Conservation (phyloP, 2,329 filamentous ascomycete species). For the Colletotrichum scovillei region DNA sequence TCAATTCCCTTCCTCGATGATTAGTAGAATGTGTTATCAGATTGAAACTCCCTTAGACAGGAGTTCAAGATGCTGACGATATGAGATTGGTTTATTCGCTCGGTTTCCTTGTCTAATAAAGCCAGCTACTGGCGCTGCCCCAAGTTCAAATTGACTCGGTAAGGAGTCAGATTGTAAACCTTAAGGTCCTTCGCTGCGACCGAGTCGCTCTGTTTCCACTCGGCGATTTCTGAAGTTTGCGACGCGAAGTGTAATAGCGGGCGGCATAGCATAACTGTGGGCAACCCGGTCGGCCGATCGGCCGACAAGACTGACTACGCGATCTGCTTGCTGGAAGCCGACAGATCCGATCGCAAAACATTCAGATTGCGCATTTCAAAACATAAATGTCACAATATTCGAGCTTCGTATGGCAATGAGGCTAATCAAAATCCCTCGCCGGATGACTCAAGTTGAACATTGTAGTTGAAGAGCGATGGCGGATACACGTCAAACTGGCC, state of each 20-base stretch:
- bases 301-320: background rate
- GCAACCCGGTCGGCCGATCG: background rate
- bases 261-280: background rate
- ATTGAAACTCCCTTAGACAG: too few species aligned
- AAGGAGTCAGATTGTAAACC: background rate
- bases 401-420: background rate
- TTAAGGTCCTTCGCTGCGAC: background rate
- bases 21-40: background rate
- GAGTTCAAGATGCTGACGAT: background rate
- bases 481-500: background rate
- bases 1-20: background rate
- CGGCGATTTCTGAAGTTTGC: background rate
- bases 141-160: background rate
- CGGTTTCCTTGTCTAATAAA: background rate
- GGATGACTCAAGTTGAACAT: background rate
- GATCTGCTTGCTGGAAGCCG: background rate
- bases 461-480: background rate
- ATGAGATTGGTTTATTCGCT: background rate
- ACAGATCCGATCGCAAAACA: background rate
- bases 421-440: background rate
- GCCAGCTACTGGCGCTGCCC: background rate
- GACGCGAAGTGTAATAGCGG: background rate
- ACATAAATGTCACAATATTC: background rate
- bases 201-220: background rate
- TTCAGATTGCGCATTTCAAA: background rate